Base-by-base conservation (phyloP, 495 filamentous ascomycete species). In the Annulohypoxylon maeteangense region DNA sequence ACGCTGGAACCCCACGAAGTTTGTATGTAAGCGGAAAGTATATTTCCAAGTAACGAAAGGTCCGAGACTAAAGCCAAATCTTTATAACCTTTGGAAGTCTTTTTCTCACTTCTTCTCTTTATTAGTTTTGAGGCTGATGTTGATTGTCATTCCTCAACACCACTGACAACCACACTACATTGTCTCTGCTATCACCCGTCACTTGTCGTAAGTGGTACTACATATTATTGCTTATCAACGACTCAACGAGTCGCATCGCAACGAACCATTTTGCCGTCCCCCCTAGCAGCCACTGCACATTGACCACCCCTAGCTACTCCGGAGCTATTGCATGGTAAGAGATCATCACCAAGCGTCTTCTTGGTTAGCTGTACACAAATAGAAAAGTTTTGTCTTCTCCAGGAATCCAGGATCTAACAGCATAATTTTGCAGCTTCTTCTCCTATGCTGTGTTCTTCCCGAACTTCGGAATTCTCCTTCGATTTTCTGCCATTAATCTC, bases 351-450 rank as follows among this genome's bases (percentile, higher is more conserved):
- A 27, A 45, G 44, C 29, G 47, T 56, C 50, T 32, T 50, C 50
- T 62, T 63, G 12, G 42, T 59, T 7, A 38, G 32, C 11, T 27
- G 34, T 8, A 57, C 4, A 57, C 7, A 12, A 12, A 51, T 32
- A 57, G 12, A 27, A n/a, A 34, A 18, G 45, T 60, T 45, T 59
- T 67, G 23, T 48, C 20, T 72, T 64, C 57, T 62, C 44, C 38
- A 60, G 59, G 53, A 55, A 55, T 72, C 54, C 54, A 29, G 54
- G 44, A 54, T 71, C 54, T 59, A 29, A 58, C 59, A 42, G 60
- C 51, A 68, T 18, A 44, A 63, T 69, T 51, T 71, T 67, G 58
- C 32, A 67, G 51, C 50, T 62, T 71, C 42, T 29, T 62, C 56
- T 36, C 22, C 12, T 57, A 44, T 63, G 29, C 18, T 45, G 4